Evolutionary conservation across 106 monocot species (phyloP).

Genomic region (Phalaenopsis equestris): DNA sequence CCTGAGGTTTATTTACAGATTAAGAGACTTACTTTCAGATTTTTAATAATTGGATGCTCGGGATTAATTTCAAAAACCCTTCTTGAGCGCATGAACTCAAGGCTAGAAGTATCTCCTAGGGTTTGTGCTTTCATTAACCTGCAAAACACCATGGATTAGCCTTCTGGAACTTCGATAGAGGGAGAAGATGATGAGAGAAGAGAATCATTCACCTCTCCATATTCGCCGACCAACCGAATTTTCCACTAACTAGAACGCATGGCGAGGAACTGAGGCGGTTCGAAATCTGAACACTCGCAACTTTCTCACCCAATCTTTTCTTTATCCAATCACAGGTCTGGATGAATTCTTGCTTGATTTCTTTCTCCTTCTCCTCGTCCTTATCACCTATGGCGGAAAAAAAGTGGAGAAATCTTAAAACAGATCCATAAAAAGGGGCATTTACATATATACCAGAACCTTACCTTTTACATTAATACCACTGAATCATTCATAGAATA

Average conservation of each 20-base stretch:
- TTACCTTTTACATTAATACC: too few relatives aligned
- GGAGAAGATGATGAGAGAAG: neutral
- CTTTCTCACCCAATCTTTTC: conserved; percentile 75
- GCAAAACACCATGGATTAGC: conserved; percentile 9
- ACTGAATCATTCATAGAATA: too few relatives aligned
- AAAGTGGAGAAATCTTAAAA: neutral
- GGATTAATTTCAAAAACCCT: conserved; percentile 98
- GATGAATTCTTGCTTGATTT: conserved; percentile 79
- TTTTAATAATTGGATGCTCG: conserved; percentile 79
- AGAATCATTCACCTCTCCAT: conserved; percentile 75
- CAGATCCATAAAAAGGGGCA: neutral
- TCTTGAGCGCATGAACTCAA: conserved; percentile 88
- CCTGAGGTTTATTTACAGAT: neutral
- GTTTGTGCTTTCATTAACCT: conserved; percentile 96
- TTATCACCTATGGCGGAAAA: conserved; percentile 50
- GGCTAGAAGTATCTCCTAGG: conserved; percentile 55
- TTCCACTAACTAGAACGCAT: conserved; percentile 91
- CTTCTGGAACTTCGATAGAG: neutral
- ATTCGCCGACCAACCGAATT: conserved; percentile 99
- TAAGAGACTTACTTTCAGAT: conserved; percentile 53
- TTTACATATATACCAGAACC: too few relatives aligned
- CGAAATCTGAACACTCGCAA: conserved; percentile 87
- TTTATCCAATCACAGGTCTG: conserved; percentile 90
- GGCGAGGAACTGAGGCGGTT: conserved; percentile 86
- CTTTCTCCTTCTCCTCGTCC: conserved; percentile 90